These are phyloP conservation scores for Naganishia randhawae DNA, from an alignment of 768 basidiomycete genomes.

Conservation along the genomic window DNA sequence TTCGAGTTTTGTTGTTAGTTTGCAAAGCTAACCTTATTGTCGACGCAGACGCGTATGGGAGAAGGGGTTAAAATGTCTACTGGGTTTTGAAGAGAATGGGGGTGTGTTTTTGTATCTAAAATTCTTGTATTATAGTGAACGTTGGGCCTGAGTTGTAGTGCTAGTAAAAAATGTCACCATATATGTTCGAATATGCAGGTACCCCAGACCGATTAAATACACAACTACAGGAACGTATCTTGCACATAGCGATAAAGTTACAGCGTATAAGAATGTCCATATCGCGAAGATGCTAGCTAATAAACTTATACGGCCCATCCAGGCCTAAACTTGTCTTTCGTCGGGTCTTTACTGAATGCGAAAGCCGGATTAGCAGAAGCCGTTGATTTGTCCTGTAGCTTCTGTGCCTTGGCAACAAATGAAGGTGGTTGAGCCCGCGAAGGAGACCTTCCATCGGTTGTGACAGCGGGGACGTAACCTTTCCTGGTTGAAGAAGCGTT, in stretches of 20 bases:
- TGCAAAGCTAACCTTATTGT: neutral
- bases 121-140: neutral
- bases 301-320: constrained; percentile 10
- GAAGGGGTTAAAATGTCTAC: constrained; percentile 36
- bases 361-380: neutral
- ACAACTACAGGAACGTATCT: neutral
- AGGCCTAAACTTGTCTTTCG: constrained; percentile 15
- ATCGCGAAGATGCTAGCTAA: neutral
- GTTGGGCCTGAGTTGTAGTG: neutral
- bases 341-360: neutral
- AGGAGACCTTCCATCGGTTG: neutral
- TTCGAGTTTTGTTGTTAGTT: neutral
- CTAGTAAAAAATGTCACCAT: neutral
- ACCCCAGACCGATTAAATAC: neutral
- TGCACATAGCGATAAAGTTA: neutral
- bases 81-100: neutral
- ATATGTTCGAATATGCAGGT: neutral
- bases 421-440: neutral
- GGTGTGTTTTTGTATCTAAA: neutral
- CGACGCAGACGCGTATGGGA: constrained; percentile 40
- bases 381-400: neutral
- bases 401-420: too few species aligned
- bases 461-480: neutral
- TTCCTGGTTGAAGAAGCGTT: neutral
- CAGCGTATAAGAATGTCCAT: neutral